Evolutionary conservation across 345 rosid genomes (phyloP), one percentile per base, ranked within the genome.

Genomic region (Cochlearia excelsa): DNA sequence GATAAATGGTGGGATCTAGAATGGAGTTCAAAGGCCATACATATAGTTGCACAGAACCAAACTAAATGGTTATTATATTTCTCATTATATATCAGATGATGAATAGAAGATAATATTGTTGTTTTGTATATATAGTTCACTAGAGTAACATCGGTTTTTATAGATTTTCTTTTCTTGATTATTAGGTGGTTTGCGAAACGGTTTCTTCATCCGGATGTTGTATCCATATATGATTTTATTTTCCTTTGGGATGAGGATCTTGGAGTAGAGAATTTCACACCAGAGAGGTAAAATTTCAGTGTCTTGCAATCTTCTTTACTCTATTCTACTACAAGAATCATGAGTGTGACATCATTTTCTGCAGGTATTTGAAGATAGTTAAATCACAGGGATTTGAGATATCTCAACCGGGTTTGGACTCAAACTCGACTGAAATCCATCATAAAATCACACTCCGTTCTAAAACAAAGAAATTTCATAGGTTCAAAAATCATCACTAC

Each of bases 171-270:
- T 27, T 44, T 53, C 30, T 45, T 59, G 26, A 16, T 26, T 50
- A 34, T 4, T 54, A 94, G 99, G 99, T 94, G 99, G 99, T 94
- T 87, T 78, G 99, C 97, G 2, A 94, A 94, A 66, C 87, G 99
- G 35, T 94, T 94, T 69, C 82, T 94, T 49, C 99, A 94, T 75
- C 99, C 99, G n/a, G 93, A 82, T 53, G 67, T 94, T 44, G 95
- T 90, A 35, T 77, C 90, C 5, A 56, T 54, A 49, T 94, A 94
- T 68, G 97, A 94, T 74, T 94, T 87, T 68, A 67, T 94, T 62
- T 94, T 94, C 76, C 90, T 94, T 23, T 90, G 97, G 96, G 99
- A 94, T 47, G 99, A 94, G 75, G 99, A 94, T 79, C 79, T 94
- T 52, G 99, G 97, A 51, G 95, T 90, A 49, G 69, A 81, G 40